Conservation (phyloP, 78 protist species). For the Cavenderia fasciculata region DNA sequence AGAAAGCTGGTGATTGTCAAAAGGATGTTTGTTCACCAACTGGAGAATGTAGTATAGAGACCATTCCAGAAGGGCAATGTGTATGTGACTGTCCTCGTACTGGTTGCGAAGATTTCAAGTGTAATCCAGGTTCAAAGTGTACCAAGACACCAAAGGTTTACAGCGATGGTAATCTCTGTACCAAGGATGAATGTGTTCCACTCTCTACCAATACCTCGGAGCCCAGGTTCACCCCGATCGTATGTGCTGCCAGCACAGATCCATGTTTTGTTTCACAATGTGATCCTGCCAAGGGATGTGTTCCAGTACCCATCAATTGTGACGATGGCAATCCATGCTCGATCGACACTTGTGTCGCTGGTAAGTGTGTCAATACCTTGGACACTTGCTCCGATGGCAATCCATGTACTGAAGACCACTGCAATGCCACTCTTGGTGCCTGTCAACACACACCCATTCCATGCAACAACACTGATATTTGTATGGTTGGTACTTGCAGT, state of each 20-base stretch:
- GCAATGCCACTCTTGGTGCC: not conserved
- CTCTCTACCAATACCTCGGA: not conserved
- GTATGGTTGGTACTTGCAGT: constrained; percentile 31
- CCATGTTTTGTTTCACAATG: constrained; percentile 9
- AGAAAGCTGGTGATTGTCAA: not conserved
- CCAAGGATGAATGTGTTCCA: constrained; percentile 12
- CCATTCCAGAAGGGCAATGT: not conserved
- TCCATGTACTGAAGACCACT: constrained; percentile 19
- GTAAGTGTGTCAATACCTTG: not conserved
- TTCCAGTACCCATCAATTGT: constrained; percentile 5
- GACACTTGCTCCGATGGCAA: constrained; percentile 10
- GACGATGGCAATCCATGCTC: constrained; percentile 46
- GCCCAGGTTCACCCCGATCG: not conserved
- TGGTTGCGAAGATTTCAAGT: constrained; percentile 23
- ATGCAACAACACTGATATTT: constrained; percentile 40
- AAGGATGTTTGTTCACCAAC: not conserved
- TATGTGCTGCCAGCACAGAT: constrained; percentile 4
- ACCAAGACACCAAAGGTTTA: constrained; percentile 14
- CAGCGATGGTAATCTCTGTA: constrained; percentile 17
- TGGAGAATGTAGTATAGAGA: not conserved
- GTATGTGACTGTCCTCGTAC: constrained; percentile 4
- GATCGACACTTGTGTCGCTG: not conserved
- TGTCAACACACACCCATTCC: not conserved
- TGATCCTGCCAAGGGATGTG: constrained; percentile 15
- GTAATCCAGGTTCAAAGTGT: constrained; percentile 29